phyloP scores from a whole-genome alignment of 2,329 filamentous ascomycete genomes.

The Sclerotinia nivalis region DNA sequence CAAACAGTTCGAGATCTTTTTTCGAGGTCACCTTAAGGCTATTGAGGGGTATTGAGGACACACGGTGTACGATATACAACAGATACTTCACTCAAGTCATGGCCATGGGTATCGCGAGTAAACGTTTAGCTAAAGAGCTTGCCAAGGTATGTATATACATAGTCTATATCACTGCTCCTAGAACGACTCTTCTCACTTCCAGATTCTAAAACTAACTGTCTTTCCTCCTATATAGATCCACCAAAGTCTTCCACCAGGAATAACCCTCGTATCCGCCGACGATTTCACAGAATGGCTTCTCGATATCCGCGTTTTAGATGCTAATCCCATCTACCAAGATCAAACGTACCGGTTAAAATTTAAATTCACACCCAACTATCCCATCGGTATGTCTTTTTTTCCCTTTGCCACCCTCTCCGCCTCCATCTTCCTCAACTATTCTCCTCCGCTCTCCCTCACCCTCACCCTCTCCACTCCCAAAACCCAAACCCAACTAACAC shows the following conservation, averaged over 20 bases:
- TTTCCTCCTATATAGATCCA: constrained; percentile 35
- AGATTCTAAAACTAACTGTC: background rate
- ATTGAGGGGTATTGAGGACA: no score
- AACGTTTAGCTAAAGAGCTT: constrained; percentile 61
- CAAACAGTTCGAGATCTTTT: no score
- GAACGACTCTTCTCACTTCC: background rate
- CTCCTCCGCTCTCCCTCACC: background rate
- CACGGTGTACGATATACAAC: background rate
- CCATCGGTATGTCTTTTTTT: constrained; percentile 68
- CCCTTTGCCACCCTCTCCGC: background rate
- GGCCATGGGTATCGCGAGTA: constrained; percentile 47
- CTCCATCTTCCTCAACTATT: background rate
- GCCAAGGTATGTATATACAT: constrained; percentile 48
- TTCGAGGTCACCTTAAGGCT: background rate
- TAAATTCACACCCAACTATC: constrained; percentile 79
- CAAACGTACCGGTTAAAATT: constrained; percentile 86
- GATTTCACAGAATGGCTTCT: constrained; percentile 88
- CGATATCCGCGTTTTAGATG: constrained; percentile 87
- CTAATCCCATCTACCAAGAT: constrained; percentile 82
- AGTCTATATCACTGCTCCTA: background rate
- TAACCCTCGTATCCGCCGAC: constrained; percentile 77
- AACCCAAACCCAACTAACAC: constrained; percentile 62
- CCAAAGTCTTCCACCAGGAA: constrained; percentile 57
- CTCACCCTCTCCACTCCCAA: constrained; percentile 61
- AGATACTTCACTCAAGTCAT: background rate